These are phyloP conservation scores for Climacium dendroides DNA, from an alignment of 225 moss, liverwort and hornwort genomes.

Conservation along the genomic window DNA sequence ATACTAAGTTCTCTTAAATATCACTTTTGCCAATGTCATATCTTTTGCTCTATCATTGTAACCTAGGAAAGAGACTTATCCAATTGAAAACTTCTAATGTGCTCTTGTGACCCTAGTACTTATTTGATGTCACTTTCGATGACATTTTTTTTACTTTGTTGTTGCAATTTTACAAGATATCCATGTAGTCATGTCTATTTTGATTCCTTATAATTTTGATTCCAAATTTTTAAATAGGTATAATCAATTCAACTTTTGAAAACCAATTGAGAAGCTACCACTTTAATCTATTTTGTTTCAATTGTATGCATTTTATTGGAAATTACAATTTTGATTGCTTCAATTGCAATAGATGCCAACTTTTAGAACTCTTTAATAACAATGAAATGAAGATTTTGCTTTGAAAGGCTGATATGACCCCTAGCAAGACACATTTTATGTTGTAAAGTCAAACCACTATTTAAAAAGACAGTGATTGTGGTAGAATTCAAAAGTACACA, in stretches of 20 bases:
- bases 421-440: no score
- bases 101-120: neutral
- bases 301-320: neutral
- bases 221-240: no score
- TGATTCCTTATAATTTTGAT: neutral
- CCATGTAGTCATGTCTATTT: neutral
- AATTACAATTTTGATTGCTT: neutral
- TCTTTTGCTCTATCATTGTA: neutral
- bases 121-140: neutral
- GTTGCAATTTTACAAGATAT: neutral
- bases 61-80: neutral
- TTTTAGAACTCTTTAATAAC: no score
- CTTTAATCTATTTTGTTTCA: neutral
- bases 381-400: neutral
- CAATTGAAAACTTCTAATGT: neutral
- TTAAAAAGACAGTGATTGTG: accelerated
- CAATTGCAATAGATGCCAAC: neutral
- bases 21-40: accelerated
- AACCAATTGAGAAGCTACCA: neutral
- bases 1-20: neutral
- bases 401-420: no score
- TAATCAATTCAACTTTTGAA: no score
- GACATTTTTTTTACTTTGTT: neutral
- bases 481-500: neutral
- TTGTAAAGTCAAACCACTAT: no score